Evolutionary conservation across 495 filamentous ascomycete species (phyloP).

Genomic region (Talaromyces trachyspermus): DNA sequence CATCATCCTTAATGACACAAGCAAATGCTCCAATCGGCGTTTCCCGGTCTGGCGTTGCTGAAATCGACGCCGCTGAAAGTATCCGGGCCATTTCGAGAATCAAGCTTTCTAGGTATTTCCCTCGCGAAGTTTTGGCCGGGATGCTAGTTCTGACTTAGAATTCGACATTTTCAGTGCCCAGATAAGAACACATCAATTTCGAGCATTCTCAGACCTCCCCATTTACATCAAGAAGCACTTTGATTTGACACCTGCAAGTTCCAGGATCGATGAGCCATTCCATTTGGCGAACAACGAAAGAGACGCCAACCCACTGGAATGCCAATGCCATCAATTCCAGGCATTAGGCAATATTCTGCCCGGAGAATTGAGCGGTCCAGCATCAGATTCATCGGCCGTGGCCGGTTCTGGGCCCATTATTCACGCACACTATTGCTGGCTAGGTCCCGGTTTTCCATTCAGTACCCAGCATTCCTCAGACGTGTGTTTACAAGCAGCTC

Average conservation of each 20-base stretch:
- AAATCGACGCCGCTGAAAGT: conserved; percentile 37
- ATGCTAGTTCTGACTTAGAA: not conserved
- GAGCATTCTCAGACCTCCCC: conserved; percentile 53
- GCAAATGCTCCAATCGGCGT: conserved; percentile 34
- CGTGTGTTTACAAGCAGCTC: conserved; percentile 43
- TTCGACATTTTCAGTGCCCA: conserved; percentile 37
- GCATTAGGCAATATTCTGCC: conserved; percentile 15
- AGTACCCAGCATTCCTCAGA: conserved; percentile 46
- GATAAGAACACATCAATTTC: conserved; percentile 54
- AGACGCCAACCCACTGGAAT: conserved; percentile 5
- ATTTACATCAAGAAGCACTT: conserved; percentile 54
- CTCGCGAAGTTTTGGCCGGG: not conserved
- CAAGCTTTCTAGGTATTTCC: conserved; percentile 46
- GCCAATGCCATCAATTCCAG: conserved; percentile 7
- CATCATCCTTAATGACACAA: conserved; percentile 41
- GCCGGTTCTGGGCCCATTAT: conserved; percentile 27
- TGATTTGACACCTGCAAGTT: conserved; percentile 40
- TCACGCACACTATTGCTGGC: conserved; percentile 10
- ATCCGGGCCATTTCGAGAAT: conserved; percentile 50
- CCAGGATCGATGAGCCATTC: conserved; percentile 13
- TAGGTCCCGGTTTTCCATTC: conserved; percentile 37
- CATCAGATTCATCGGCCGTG: conserved; percentile 27
- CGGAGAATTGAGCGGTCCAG: conserved; percentile 31
- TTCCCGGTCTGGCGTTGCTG: conserved; percentile 31
- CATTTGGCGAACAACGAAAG: conserved; percentile 1